Evolutionary conservation across 805 yeast species (phyloP), one percentile per base, ranked within the genome.

Genomic region (Candida golubevii): DNA sequence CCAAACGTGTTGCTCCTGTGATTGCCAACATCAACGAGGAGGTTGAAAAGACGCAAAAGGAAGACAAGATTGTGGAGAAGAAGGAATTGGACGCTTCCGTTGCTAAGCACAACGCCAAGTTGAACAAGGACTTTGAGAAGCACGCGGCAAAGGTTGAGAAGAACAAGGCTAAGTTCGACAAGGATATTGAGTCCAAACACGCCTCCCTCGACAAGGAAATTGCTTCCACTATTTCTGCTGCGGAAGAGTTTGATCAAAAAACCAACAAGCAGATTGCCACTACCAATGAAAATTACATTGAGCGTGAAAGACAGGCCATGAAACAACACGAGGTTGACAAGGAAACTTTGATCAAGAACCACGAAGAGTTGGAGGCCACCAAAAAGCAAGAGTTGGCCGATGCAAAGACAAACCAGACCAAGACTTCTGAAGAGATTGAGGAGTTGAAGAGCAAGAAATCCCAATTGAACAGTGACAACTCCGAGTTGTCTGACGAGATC

Each of bases 1-100:
- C 75, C 33, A 66, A 66, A 50, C 69, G 82, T 51, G 79, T 78
- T 33, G 75, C 77, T 30, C 83, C 83, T 6, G 73, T 78, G 33
- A 63, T 78, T 55, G 67, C 72, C 36, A 66, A 61, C 50, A 77
- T 78, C 56, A 75, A 77, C 55, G 74, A 70, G 27, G 73, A 74
- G 47, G 83, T 77, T 38, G 62, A 59, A 38, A 66, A 68, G 50
- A 66, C 74, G 29, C 58, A 72, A 48, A 49, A 65, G 44, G 75
- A 67, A 49, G 80, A 75, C 56, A 65, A 67, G 53, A 61, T 71
- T 57, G 59, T 63, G 47, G 59, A 70, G 58, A 57, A 72, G 57
- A 61, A 66, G 44, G 63, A 60, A 32, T 63, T 72, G 41, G 68
- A 63, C 23, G 51, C 59, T 36, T 72, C 69, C 48, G 66, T 62